phyloP scores from a whole-genome alignment of 2,329 filamentous ascomycete species.

The Pestalotiopsis sp. region DNA sequence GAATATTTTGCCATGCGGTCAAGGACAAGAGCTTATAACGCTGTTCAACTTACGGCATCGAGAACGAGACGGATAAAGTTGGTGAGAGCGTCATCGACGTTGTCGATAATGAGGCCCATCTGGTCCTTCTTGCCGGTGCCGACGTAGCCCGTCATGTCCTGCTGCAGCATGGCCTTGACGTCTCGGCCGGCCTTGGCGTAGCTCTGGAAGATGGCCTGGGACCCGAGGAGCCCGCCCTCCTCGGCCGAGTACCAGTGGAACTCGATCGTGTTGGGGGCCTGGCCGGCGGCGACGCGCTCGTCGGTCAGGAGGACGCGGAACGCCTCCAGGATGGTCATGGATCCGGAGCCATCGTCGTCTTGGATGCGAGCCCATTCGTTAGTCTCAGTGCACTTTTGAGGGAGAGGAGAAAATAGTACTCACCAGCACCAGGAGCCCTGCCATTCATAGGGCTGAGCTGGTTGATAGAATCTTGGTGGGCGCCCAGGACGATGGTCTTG shows the following conservation, averaged over 20 bases:
- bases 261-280: constrained; percentile 74
- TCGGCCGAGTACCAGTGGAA: constrained; percentile 89
- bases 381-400: background rate
- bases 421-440: constrained; percentile 66
- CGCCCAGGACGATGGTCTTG: constrained; percentile 76
- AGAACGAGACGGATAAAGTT: constrained; percentile 41
- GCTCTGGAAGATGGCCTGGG: constrained; percentile 52
- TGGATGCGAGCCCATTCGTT: background rate
- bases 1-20: background rate
- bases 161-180: constrained; percentile 45
- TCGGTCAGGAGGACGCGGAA: constrained; percentile 71
- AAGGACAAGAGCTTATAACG: too few species aligned
- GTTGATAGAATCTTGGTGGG: constrained; percentile 82
- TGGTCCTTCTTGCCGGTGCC: constrained; percentile 27
- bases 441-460: constrained; percentile 71
- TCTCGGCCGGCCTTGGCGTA: constrained; percentile 35
- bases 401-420: background rate
- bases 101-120: constrained; percentile 44
- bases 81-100: constrained; percentile 37
- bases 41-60: constrained; percentile 21
- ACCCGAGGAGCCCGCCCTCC: constrained; percentile 78
- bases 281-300: constrained; percentile 62
- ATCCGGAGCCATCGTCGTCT: constrained; percentile 78
- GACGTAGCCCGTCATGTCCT: constrained; percentile 47
- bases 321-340: constrained; percentile 79